Evolutionary conservation across 371 early-diverging fungal species (phyloP).

Genomic region (Parasitella parasitica): DNA sequence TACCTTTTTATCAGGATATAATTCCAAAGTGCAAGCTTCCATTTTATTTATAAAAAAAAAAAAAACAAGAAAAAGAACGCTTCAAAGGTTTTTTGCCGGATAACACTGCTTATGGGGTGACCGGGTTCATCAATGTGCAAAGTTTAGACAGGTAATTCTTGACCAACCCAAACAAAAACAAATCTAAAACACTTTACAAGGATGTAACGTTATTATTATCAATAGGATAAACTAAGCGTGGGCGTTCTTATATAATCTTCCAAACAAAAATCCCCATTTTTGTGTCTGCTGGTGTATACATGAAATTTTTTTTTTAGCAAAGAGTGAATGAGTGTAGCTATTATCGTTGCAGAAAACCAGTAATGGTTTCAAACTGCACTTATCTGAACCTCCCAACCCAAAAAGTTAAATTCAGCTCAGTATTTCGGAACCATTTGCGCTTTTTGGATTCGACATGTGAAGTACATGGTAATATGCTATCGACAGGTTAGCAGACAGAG

Average conservation of each 20-base stretch:
- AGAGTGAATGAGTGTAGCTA: too few species aligned
- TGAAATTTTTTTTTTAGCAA: too few species aligned
- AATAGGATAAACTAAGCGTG: not conserved
- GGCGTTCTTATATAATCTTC: not conserved
- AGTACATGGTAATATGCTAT: not conserved
- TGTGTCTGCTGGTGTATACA: not conserved
- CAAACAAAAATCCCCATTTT: not conserved
- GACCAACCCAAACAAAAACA: too few species aligned
- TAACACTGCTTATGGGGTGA: not conserved
- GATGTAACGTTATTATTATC: not conserved
- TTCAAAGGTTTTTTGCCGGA: not conserved
- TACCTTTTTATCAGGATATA: constrained; percentile 44
- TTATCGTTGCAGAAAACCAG: not conserved
- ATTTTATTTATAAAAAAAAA: constrained; percentile 22
- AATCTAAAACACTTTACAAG: not conserved
- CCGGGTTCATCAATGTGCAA: not conserved
- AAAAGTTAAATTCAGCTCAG: not conserved
- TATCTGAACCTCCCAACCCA: not conserved
- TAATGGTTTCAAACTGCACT: not conserved
- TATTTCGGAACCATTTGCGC: not conserved
- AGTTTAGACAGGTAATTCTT: not conserved
- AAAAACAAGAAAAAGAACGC: not conserved
- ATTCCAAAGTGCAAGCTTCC: constrained; percentile 59
- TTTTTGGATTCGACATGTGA: not conserved
- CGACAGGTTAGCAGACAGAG: not conserved